A percentile compares a stretch with the other conserved stretches of the same genome.
These are phyloP conservation scores for Wickerhamiella lipophila DNA, from an alignment of 805 yeast genomes.

Conservation along the genomic window DNA sequence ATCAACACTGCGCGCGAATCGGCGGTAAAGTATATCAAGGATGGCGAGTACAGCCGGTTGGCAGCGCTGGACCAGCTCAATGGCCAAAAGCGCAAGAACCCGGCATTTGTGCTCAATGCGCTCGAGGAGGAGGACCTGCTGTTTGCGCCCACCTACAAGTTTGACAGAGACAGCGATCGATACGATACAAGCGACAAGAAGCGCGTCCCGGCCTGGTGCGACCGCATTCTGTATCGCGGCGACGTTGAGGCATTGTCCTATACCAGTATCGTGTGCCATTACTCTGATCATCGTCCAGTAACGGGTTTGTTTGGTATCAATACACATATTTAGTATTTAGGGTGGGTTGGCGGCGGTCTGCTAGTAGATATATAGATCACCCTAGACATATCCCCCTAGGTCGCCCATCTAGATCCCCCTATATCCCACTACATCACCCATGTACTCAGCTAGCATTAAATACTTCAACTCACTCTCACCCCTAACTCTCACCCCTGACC, in stretches of 20 bases:
- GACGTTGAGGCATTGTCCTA: slow-evolving; percentile 50
- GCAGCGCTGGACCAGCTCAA: slow-evolving; percentile 67
- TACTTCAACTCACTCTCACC: no score
- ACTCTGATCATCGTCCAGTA: slow-evolving; percentile 89
- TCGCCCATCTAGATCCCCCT: no score
- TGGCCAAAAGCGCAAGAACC: slow-evolving; percentile 67
- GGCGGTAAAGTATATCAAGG: slow-evolving; percentile 45
- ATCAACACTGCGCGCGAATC: slow-evolving; percentile 58
- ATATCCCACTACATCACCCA: no score
- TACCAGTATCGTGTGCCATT: slow-evolving; percentile 42
- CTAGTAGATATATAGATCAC: no score
- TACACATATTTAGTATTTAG: neutral
- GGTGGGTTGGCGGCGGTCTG: no score
- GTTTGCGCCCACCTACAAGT: slow-evolving; percentile 89
- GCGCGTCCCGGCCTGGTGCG: slow-evolving; percentile 97
- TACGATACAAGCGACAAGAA: slow-evolving; percentile 88
- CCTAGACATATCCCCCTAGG: no score
- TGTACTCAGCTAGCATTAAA: no score
- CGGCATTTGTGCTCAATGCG: slow-evolving; percentile 45
- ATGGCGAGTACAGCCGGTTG: slow-evolving; percentile 38
- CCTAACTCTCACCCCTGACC: no score
- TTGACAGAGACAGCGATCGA: slow-evolving; percentile 66
- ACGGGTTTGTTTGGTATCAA: slow-evolving; percentile 53
- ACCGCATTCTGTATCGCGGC: slow-evolving; percentile 62
- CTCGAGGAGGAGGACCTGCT: slow-evolving; percentile 68